phyloP scores from a whole-genome alignment of 257 asterid genomes.

The Petunia axillaris region DNA sequence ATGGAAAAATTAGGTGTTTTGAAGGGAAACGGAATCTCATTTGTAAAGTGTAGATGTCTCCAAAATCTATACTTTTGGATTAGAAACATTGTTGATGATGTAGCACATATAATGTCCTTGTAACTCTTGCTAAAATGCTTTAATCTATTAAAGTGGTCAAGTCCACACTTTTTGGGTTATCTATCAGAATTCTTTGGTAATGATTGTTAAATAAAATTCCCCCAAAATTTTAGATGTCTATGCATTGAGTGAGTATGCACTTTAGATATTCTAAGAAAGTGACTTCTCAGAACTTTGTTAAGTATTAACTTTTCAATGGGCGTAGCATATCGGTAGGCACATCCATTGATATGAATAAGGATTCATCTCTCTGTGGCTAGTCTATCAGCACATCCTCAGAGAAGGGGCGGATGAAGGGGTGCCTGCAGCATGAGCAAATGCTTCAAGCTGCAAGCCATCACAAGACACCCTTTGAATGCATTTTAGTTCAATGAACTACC shows the following conservation, averaged over 20 bases:
- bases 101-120: not conserved
- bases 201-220: not conserved
- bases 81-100: not conserved
- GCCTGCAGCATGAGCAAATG: not conserved
- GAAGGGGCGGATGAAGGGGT: not conserved
- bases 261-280: not conserved
- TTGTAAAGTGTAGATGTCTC: slow-evolving; percentile 13
- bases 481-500: not conserved
- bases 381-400: slow-evolving; percentile 9
- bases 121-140: too few species aligned
- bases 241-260: slow-evolving; percentile 4
- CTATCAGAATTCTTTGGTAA: not conserved
- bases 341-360: not conserved
- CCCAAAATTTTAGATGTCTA: not conserved
- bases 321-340: not conserved
- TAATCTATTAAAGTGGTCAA: not conserved
- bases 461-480: not conserved
- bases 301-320: slow-evolving; percentile 14
- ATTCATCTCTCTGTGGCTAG: not conserved
- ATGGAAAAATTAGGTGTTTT: not conserved
- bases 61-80: not conserved
- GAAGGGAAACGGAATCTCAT: not conserved
- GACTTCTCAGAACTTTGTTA: slow-evolving; percentile 12
- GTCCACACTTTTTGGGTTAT: not conserved
- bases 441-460: not conserved